Conservation (phyloP, 108 stramenopile species). For the Cyclostephanos invisitatus region DNA sequence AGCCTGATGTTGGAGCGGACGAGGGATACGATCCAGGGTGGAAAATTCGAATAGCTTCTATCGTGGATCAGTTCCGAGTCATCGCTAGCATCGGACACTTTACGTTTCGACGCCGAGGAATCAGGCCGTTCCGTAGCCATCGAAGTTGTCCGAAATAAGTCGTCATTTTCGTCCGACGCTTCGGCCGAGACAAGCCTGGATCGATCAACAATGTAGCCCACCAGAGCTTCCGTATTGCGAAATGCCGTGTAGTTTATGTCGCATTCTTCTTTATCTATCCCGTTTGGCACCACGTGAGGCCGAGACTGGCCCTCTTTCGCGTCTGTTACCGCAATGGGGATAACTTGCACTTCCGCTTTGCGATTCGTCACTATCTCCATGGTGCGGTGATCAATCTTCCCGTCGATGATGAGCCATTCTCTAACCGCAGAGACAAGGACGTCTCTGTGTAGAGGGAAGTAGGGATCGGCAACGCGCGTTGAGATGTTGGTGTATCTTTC, state of each 20-base stretch:
- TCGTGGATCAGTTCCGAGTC: constrained; percentile 5
- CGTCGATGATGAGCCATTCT: constrained; percentile 51
- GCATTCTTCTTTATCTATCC: background rate
- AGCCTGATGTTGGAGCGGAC: constrained; percentile 35
- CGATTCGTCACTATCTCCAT: constrained; percentile 22
- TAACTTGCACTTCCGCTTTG: background rate
- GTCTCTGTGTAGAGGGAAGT: constrained; percentile 53
- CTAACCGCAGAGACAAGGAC: constrained; percentile 47
- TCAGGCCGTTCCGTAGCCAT: too few species aligned
- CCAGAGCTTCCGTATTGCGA: constrained; percentile 24
- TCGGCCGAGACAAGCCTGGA: background rate
- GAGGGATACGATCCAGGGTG: constrained; percentile 21
- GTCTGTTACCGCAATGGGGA: background rate
- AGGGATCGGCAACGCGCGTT: constrained; percentile 33
- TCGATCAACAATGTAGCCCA: constrained; percentile 16
- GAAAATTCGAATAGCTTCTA: constrained; percentile 11
- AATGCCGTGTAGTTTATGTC: constrained; percentile 19
- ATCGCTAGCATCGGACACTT: constrained; percentile 47
- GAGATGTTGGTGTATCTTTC: background rate
- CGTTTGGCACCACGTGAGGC: constrained; percentile 18
- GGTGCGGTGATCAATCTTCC: constrained; percentile 37
- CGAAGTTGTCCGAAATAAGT: background rate
- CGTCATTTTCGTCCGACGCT: background rate
- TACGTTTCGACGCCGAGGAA: constrained; percentile 29
- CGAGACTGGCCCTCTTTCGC: background rate